Evolutionary conservation across 2,329 filamentous ascomycete species (phyloP), one percentile per base, ranked within the genome.

Genomic region (Fusarium napiforme): DNA sequence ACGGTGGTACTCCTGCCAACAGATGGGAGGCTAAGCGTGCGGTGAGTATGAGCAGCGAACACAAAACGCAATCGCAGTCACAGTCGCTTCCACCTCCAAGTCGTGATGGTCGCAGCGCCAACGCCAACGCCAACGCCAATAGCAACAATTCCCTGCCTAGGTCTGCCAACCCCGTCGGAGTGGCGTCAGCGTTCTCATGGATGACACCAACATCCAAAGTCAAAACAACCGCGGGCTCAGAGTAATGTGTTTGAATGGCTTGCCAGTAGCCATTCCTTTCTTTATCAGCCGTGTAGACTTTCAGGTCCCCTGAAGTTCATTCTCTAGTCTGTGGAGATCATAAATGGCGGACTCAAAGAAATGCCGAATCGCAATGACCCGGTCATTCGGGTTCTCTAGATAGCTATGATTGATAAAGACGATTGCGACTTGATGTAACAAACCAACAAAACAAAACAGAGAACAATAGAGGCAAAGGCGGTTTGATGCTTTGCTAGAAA

Each of bases 141-240:
- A 78, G 82, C 61, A 79, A 81, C 49, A 80, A 84, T 46, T 78
- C 82, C 23, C 79, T 85, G n/a, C 84, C 89, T 21, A 88, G 90
- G 64, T 87, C 90, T 11, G 86, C 90, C 37, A 98, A 98, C 79
- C 96, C 96, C 0, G 89, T 97, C 23, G 96, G 96, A 14, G 93
- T 93, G n/a, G 96, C 93, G 19, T 96, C 94, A 66, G 96, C 96
- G 6, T 98, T 98, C 84, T 92, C 93, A 18, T 98, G 95, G 95
- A 92, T 98, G 85, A 96, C 93, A 53, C 83, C 87, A 45, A 74
- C 81, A 23, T 79, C 79, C 57, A 82, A 85, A 50, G 53, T 78
- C 39, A 82, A 81, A 74, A 78, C 84, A 15, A 75, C 82, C 9
- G 71, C 80, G 30, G 80, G 80, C 19, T 73, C 72, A 28, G 76